Conservation (phyloP, 2,329 filamentous ascomycete species). For the Cladophialophora yegresii region DNA sequence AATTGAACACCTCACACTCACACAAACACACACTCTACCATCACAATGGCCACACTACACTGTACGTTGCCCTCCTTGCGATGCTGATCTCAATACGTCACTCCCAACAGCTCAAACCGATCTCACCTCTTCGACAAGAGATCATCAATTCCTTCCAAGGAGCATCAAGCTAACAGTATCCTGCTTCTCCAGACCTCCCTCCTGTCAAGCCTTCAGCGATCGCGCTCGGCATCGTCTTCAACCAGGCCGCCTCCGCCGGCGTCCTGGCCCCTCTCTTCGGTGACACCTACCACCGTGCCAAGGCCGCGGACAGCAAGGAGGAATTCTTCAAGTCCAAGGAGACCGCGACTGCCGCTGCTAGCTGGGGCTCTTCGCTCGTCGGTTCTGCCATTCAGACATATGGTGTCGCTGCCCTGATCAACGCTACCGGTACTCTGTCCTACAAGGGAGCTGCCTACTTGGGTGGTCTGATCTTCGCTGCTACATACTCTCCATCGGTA, state of each 20-base stretch:
- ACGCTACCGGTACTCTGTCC: slow-evolving; percentile 89
- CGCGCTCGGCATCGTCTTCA: slow-evolving; percentile 93
- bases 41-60: slow-evolving; percentile 61
- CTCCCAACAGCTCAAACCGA: slow-evolving; percentile 15
- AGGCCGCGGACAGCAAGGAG: slow-evolving; percentile 89
- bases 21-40: slow-evolving; percentile 28
- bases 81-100: slow-evolving; percentile 22
- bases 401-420: slow-evolving; percentile 85
- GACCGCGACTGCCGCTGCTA: slow-evolving; percentile 79
- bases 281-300: slow-evolving; percentile 89
- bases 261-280: slow-evolving; percentile 89
- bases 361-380: slow-evolving; percentile 86
- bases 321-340: slow-evolving; percentile 95
- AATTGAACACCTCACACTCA: slow-evolving; percentile 1
- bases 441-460: slow-evolving; percentile 98
- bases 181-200: slow-evolving; percentile 59
- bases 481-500: slow-evolving; percentile 71
- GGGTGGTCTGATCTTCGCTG: slow-evolving; percentile 86
- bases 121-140: slow-evolving; percentile 7
- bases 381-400: slow-evolving; percentile 89
- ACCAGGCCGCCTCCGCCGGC: slow-evolving; percentile 85
- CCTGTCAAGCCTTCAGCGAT: slow-evolving; percentile 98
- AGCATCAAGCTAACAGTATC: slow-evolving; percentile 23
- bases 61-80: slow-evolving; percentile 50
- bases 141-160: neutral